These are phyloP conservation scores for Penicillium sp. DNA, from an alignment of 2,329 filamentous ascomycete genomes.

Conservation along the genomic window DNA sequence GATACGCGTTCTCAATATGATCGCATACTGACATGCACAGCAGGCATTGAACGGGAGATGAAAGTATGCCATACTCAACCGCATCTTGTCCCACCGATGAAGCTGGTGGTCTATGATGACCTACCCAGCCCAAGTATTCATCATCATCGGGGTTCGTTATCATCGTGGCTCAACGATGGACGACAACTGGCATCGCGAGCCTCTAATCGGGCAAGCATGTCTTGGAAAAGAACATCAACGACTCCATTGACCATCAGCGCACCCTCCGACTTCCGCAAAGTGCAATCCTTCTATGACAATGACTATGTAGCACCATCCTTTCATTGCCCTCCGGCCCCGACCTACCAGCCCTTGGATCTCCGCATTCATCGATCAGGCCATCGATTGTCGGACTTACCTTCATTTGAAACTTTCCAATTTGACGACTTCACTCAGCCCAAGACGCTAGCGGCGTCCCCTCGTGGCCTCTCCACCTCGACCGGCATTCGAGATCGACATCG, in stretches of 20 bases:
- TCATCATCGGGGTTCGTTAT: conserved; percentile 35
- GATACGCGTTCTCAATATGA: conserved; percentile 4
- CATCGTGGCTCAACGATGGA: conserved; percentile 41
- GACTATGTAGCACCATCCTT: conserved; percentile 2
- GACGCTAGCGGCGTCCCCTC: conserved; percentile 32
- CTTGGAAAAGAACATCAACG: conserved; percentile 34
- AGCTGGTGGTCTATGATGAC: conserved; percentile 42
- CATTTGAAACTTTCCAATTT: conserved; percentile 41
- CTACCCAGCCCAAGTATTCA: conserved; percentile 35
- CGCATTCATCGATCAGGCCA: conserved; percentile 47
- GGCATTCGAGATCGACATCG: conserved; percentile 19
- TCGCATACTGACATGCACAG: conserved; percentile 19
- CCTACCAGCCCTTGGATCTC: conserved; percentile 45
- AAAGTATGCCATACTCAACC: conserved; percentile 46
- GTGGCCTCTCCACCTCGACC: conserved; percentile 27
- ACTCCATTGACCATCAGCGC: conserved; percentile 39
- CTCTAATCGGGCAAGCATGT: conserved; percentile 42
- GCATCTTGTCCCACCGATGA: conserved; percentile 47
- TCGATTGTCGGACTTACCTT: conserved; percentile 44
- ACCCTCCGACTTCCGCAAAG: conserved; percentile 43
- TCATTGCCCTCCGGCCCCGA: conserved; percentile 13
- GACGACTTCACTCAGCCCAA: conserved; percentile 25
- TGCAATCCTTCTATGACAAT: conserved; percentile 25
- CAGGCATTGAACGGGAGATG: conserved; percentile 44
- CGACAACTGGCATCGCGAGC: conserved; percentile 38